Conservation (phyloP, 805 yeast species). For the Saccharomycopsis oosterbeekiorum region DNA sequence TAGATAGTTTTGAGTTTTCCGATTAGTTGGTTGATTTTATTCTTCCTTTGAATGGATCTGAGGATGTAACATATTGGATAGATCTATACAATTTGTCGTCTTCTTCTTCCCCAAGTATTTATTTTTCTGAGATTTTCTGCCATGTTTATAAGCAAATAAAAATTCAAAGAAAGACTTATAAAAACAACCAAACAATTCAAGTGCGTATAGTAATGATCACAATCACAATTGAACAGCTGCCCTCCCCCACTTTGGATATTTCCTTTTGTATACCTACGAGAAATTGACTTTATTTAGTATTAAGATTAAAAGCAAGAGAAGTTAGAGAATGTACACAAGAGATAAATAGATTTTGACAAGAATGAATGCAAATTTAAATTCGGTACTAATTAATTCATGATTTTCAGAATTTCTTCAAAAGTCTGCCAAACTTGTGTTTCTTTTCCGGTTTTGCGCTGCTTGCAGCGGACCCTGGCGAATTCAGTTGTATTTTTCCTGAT, state of each 20-base stretch:
- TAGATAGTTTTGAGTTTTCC: neutral
- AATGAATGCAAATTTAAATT: too few relatives aligned
- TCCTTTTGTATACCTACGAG: too few relatives aligned
- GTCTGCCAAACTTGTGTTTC: conserved; percentile 16
- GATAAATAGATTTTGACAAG: too few relatives aligned
- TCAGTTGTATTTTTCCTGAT: neutral
- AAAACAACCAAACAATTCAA: neutral
- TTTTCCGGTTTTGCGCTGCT: conserved; percentile 7
- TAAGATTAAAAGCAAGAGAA: neutral
- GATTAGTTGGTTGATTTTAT: neutral
- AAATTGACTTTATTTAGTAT: too few relatives aligned
- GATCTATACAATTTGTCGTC: neutral
- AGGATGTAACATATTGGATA: neutral
- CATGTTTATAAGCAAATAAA: neutral
- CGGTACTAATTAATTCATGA: neutral
- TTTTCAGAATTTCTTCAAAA: conserved; percentile 8
- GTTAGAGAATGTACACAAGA: too few relatives aligned
- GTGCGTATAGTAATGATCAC: neutral
- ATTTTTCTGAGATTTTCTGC: neutral
- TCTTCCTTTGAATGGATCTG: neutral
- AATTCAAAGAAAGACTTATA: neutral
- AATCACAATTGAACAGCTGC: neutral
- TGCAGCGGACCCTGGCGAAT: neutral
- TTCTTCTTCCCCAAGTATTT: neutral
- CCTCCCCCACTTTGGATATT: neutral